These are phyloP conservation scores for Lactifluus hygrophoroides DNA, from an alignment of 768 basidiomycete genomes.

Conservation along the genomic window DNA sequence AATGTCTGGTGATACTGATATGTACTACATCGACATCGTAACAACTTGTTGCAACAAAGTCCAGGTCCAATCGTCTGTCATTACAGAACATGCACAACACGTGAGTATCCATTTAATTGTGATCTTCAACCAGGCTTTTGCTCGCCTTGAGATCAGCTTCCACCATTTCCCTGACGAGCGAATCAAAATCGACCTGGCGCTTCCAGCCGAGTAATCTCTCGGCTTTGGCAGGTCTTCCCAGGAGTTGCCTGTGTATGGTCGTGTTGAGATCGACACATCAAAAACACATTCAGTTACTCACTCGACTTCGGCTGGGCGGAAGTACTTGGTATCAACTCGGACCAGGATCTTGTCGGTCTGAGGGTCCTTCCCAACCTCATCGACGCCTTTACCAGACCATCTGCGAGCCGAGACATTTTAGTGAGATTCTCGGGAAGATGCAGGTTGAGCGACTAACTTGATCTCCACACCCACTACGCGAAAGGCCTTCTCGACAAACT, in stretches of 20 bases:
- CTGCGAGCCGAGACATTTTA: constrained; percentile 29
- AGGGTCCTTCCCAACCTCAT: constrained; percentile 69
- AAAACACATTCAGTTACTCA: constrained; percentile 34
- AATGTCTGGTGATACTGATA: neutral
- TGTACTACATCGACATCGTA: neutral
- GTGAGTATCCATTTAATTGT: constrained; percentile 42
- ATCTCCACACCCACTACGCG: constrained; percentile 55
- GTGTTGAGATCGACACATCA: neutral
- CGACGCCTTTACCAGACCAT: constrained; percentile 69
- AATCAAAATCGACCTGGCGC: constrained; percentile 73
- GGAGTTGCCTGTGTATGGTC: constrained; percentile 48
- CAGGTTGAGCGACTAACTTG: constrained; percentile 34
- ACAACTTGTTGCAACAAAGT: neutral
- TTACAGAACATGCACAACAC: neutral
- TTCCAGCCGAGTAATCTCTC: constrained; percentile 87
- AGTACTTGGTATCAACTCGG: constrained; percentile 81
- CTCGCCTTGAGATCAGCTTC: constrained; percentile 68
- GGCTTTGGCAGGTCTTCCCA: constrained; percentile 86
- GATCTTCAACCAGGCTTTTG: constrained; percentile 70
- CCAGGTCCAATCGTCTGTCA: neutral
- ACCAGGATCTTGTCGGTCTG: constrained; percentile 68
- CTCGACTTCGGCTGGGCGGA: constrained; percentile 95
- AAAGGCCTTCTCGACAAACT: constrained; percentile 89
- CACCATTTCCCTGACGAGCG: constrained; percentile 90
- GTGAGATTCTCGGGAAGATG: neutral